phyloP scores from a whole-genome alignment of 2,329 filamentous ascomycete species.

The Dichotomopilus funicola region DNA sequence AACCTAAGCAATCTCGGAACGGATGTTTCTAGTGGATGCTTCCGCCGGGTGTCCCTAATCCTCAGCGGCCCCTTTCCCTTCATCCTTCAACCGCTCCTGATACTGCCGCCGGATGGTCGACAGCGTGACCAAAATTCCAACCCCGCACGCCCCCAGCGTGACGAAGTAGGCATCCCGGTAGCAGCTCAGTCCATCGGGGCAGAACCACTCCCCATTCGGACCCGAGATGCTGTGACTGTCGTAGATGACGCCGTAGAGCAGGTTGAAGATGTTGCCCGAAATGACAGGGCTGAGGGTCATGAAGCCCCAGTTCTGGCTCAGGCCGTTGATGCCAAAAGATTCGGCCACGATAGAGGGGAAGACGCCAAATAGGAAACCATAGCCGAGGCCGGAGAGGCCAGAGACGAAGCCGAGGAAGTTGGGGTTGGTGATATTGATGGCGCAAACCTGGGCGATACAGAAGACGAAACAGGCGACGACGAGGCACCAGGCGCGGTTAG shows the following conservation, averaged over 20 bases:
- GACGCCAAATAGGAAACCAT: slow-evolving; percentile 90
- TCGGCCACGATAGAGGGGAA: slow-evolving; percentile 87
- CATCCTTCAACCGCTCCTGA: slow-evolving; percentile 32
- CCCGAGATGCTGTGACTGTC: slow-evolving; percentile 70
- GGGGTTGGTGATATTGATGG: slow-evolving; percentile 69
- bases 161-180: slow-evolving; percentile 76
- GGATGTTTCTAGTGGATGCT: too few relatives aligned
- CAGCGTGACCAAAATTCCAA: slow-evolving; percentile 63
- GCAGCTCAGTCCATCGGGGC: slow-evolving; percentile 70
- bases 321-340: slow-evolving; percentile 79
- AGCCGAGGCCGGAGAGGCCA: slow-evolving; percentile 76
- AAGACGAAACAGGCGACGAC: slow-evolving; percentile 73
- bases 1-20: too few relatives aligned
- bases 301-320: slow-evolving; percentile 93
- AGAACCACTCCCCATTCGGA: slow-evolving; percentile 64
- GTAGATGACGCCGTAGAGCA: slow-evolving; percentile 80
- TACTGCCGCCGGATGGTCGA: slow-evolving; percentile 61
- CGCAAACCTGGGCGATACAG: slow-evolving; percentile 69
- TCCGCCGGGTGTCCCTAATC: slow-evolving; percentile 24
- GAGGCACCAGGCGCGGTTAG: slow-evolving; percentile 87
- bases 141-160: slow-evolving; percentile 64
- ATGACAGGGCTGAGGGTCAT: slow-evolving; percentile 87
- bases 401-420: slow-evolving; percentile 72
- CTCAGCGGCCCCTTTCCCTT: slow-evolving; percentile 31
- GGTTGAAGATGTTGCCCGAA: slow-evolving; percentile 85